Evolutionary conservation across 2,329 filamentous ascomycete genomes (phyloP).

Genomic region (Cladosporium sp.): DNA sequence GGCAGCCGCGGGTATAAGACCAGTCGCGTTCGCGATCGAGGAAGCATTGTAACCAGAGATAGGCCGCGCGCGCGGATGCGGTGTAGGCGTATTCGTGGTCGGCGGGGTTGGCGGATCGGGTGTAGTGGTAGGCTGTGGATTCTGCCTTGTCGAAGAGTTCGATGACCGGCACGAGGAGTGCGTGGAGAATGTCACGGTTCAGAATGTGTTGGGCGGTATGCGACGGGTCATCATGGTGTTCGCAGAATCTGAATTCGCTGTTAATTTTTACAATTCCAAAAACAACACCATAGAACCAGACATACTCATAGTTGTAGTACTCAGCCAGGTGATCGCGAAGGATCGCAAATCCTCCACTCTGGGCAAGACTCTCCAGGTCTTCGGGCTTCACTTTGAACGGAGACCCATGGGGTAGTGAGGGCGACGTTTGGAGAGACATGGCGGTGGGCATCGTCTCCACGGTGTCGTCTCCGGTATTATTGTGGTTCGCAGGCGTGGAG

Average conservation of each 20-base stretch:
- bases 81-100: constrained; percentile 60
- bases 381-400: constrained; percentile 47
- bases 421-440: constrained; percentile 15
- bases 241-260: constrained; percentile 47
- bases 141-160: constrained; percentile 58
- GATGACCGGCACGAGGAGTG: constrained; percentile 59
- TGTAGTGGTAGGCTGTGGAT: constrained; percentile 50
- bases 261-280: constrained; percentile 40
- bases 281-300: background rate
- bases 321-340: constrained; percentile 44
- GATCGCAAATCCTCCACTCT: constrained; percentile 46
- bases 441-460: constrained; percentile 21
- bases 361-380: constrained; percentile 41
- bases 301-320: constrained; percentile 41
- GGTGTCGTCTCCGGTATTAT: constrained; percentile 5
- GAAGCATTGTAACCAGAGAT: constrained; percentile 61
- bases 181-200: constrained; percentile 61
- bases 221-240: constrained; percentile 35
- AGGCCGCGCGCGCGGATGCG: constrained; percentile 57
- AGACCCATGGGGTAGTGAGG: constrained; percentile 31
- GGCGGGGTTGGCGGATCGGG: constrained; percentile 49
- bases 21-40: constrained; percentile 58
- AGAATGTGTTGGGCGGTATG: constrained; percentile 37
- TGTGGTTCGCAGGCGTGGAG: constrained; percentile 12
- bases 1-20: constrained; percentile 58